Evolutionary conservation across 2,329 filamentous ascomycete genomes (phyloP).

Genomic region (Lasiodiplodia sp.): DNA sequence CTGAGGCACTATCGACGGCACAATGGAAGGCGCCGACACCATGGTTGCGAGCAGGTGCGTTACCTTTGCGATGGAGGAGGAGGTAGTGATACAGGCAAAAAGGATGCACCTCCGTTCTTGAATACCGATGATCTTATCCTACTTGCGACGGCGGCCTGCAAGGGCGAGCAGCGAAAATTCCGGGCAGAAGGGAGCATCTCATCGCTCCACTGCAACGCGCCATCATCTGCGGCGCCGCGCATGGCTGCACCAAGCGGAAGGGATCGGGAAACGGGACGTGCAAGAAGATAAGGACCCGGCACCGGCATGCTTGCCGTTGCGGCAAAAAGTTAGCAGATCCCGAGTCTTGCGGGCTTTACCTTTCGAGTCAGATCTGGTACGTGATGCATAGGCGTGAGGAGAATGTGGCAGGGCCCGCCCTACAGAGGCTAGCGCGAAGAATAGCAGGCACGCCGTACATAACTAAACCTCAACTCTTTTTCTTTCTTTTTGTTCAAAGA

Average conservation of each 20-base stretch:
- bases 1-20: constrained; percentile 15
- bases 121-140: neutral
- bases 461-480: no score
- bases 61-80: neutral
- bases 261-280: neutral
- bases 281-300: neutral
- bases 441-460: no score
- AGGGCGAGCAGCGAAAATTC: neutral
- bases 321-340: neutral
- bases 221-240: constrained; percentile 1
- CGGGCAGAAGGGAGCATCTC: constrained; percentile 1
- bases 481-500: no score
- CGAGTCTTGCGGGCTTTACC: neutral
- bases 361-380: constrained; percentile 6
- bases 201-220: constrained; percentile 21
- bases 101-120: neutral
- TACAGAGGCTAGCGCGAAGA: neutral
- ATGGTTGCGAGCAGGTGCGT: neutral
- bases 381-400: neutral
- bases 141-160: neutral
- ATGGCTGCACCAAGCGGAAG: neutral
- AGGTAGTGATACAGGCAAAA: neutral
- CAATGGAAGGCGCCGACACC: constrained; percentile 10
- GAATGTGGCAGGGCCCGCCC: neutral
- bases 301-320: neutral